Conservation (phyloP, 2,329 filamentous ascomycete genomes). For the Diatrype stigma region DNA sequence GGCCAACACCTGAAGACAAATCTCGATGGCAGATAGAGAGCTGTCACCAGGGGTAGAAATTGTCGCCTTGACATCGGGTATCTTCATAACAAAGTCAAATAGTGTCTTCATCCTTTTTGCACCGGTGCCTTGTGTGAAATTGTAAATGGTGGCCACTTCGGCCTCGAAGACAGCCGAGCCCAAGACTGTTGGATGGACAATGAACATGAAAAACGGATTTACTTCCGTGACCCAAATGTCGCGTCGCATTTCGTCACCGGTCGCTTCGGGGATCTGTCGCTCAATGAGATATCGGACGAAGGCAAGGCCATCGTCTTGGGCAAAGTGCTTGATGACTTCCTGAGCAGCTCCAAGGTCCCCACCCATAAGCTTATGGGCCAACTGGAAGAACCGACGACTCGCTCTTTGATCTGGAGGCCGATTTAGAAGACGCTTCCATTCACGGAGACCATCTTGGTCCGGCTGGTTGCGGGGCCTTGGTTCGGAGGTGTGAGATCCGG, state of each 20-base stretch:
- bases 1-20: constrained; percentile 28
- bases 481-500: background rate
- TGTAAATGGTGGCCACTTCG: constrained; percentile 31
- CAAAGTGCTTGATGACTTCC: constrained; percentile 25
- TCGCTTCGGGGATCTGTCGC: constrained; percentile 13
- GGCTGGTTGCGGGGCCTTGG: constrained; percentile 18
- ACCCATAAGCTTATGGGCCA: constrained; percentile 26
- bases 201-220: constrained; percentile 29
- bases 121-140: constrained; percentile 31
- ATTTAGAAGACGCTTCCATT: constrained; percentile 22
- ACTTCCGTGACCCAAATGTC: constrained; percentile 23
- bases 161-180: constrained; percentile 36
- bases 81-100: constrained; percentile 25
- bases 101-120: constrained; percentile 27
- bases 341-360: constrained; percentile 26
- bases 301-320: constrained; percentile 23
- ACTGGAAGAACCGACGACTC: constrained; percentile 23
- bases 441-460: constrained; percentile 46
- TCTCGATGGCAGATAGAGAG: constrained; percentile 18
- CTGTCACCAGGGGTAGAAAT: constrained; percentile 3
- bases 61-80: constrained; percentile 17
- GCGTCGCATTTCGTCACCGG: background rate
- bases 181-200: constrained; percentile 30
- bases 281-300: constrained; percentile 24
- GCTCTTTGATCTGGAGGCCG: constrained; percentile 3